These are phyloP conservation scores for Metschnikowia arizonensis DNA, from an alignment of 805 yeast genomes.

Conservation along the genomic window DNA sequence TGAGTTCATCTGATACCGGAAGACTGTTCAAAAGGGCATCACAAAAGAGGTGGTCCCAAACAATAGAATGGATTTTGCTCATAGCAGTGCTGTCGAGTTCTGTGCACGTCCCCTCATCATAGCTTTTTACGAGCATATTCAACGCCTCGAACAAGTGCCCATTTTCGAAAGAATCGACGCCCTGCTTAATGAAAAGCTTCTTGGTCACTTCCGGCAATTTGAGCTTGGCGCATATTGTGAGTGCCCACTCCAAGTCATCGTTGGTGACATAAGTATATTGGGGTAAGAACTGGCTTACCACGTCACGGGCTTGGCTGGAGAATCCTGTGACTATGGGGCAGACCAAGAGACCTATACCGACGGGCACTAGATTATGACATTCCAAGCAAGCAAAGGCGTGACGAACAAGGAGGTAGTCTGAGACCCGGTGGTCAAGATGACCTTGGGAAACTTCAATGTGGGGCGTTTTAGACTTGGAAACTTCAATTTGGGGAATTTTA, in stretches of 20 bases:
- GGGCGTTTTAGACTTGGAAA: no score
- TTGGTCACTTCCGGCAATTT: slow-evolving; percentile 56
- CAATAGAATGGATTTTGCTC: slow-evolving; percentile 46
- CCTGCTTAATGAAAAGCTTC: slow-evolving; percentile 48
- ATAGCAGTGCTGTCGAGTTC: slow-evolving; percentile 27
- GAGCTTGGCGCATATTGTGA: slow-evolving; percentile 67
- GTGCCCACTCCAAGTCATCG: slow-evolving; percentile 77
- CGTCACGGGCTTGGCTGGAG: slow-evolving; percentile 22
- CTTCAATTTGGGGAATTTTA: no score
- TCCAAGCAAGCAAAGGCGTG: slow-evolving; percentile 54
- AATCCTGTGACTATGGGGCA: slow-evolving; percentile 34
- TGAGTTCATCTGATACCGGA: slow-evolving; percentile 53
- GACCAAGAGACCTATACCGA: slow-evolving; percentile 61
- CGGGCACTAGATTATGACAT: slow-evolving; percentile 53
- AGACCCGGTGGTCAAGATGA: slow-evolving; percentile 30
- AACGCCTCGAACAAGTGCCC: slow-evolving; percentile 62
- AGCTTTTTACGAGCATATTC: slow-evolving; percentile 59
- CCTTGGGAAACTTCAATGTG: no score
- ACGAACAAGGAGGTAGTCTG: slow-evolving; percentile 52
- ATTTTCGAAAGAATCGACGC: slow-evolving; percentile 45
- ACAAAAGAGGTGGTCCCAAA: slow-evolving; percentile 61
- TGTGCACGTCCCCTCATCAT: slow-evolving; percentile 33
- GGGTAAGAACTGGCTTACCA: slow-evolving; percentile 57
- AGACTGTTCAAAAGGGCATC: slow-evolving; percentile 50
- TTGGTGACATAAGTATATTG: slow-evolving; percentile 57